These are phyloP conservation scores for Coniosporium apollinis DNA, from an alignment of 495 filamentous ascomycete genomes.

Conservation along the genomic window DNA sequence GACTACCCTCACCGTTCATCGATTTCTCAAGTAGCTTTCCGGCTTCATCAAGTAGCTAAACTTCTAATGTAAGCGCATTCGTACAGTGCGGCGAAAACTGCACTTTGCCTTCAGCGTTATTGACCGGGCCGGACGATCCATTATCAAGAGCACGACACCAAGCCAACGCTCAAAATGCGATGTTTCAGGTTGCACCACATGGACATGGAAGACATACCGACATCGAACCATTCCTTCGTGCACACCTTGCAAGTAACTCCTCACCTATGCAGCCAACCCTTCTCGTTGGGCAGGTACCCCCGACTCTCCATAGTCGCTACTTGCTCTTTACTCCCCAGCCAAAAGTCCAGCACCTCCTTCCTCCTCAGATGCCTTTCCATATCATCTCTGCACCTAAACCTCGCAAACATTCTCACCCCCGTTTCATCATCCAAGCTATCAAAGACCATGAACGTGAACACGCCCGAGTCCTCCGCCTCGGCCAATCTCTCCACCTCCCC, in stretches of 20 bases:
- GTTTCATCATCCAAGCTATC: conserved; percentile 12
- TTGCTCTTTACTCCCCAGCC: conserved; percentile 6
- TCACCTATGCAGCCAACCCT: conserved; percentile 15
- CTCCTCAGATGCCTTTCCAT: conserved; percentile 10
- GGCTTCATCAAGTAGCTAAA: too few relatives aligned
- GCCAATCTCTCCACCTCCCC: background rate
- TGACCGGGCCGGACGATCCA: too few relatives aligned
- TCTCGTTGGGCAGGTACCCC: conserved; percentile 13
- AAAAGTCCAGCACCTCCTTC: conserved; percentile 10
- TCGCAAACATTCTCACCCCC: conserved; percentile 9
- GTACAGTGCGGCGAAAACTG: too few relatives aligned
- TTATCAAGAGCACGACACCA: too few relatives aligned
- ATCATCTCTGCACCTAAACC: conserved; percentile 9
- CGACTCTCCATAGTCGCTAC: conserved; percentile 11
- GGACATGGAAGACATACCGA: background rate
- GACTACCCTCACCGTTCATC: too few relatives aligned
- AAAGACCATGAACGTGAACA: conserved; percentile 11
- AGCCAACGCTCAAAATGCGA: too few relatives aligned
- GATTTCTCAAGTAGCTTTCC: too few relatives aligned
- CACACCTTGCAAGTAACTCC: too few relatives aligned
- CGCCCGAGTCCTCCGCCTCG: conserved; percentile 1
- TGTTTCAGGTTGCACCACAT: background rate
- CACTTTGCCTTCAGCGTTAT: too few relatives aligned
- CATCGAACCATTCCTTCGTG: background rate
- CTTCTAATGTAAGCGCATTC: too few relatives aligned